A percentile compares a stretch with the other conserved stretches of the same genome.
phyloP scores from a whole-genome alignment of 139 green algal species.

The Coelastrella sp. region DNA sequence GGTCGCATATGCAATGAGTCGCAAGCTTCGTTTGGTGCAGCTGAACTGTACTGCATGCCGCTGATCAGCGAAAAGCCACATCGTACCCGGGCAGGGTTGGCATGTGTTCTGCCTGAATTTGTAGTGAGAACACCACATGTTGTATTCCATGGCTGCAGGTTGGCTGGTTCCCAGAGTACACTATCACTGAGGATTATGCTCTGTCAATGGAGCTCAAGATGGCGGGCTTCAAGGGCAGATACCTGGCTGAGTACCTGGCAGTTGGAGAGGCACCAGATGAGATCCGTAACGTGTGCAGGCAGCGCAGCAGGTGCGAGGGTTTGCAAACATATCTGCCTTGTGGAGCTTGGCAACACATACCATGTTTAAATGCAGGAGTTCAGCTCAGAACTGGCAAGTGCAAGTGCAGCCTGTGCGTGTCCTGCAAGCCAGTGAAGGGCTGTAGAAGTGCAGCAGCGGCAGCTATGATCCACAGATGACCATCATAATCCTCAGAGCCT shows the following conservation, averaged over 20 bases:
- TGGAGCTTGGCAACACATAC: too few species aligned
- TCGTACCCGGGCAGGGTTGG: too few species aligned
- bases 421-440: too few species aligned
- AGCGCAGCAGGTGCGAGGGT: slow-evolving; percentile 63
- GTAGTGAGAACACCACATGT: background rate
- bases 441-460: too few species aligned
- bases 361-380: too few species aligned
- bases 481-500: background rate
- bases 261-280: slow-evolving; percentile 84
- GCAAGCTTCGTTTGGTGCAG: background rate
- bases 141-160: background rate
- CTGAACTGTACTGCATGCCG: background rate
- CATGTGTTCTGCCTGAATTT: too few species aligned
- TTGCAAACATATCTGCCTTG: too few species aligned
- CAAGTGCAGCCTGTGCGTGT: too few species aligned
- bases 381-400: too few species aligned
- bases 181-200: slow-evolving; percentile 82
- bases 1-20: background rate
- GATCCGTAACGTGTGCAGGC: slow-evolving; percentile 83
- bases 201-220: slow-evolving; percentile 78
- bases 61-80: background rate
- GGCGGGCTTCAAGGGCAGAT: slow-evolving; percentile 61
- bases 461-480: background rate
- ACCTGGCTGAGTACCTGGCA: slow-evolving; percentile 85
- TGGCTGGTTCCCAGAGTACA: slow-evolving; percentile 82